These are phyloP conservation scores for Chaetomiaceae sp. DNA, from an alignment of 2,329 filamentous ascomycete species.

Conservation along the genomic window DNA sequence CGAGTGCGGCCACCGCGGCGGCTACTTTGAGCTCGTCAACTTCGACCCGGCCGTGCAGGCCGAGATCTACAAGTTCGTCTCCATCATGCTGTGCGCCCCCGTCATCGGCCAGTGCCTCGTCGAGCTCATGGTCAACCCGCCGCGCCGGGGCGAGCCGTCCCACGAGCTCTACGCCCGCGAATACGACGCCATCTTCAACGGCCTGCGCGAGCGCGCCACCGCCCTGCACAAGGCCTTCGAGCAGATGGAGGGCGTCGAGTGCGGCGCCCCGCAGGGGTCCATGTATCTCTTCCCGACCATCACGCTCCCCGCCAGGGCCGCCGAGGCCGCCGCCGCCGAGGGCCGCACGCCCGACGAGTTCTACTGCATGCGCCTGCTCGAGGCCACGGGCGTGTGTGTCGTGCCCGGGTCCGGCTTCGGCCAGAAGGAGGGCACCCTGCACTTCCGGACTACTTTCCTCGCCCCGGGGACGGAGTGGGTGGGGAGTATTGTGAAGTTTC, in stretches of 20 bases:
- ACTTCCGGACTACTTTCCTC: slow-evolving; percentile 96
- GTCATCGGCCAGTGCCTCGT: slow-evolving; percentile 95
- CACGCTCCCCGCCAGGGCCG: slow-evolving; percentile 68
- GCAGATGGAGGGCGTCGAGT: slow-evolving; percentile 94
- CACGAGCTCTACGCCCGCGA: slow-evolving; percentile 80
- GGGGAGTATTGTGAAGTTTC: slow-evolving; percentile 80
- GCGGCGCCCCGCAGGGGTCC: slow-evolving; percentile 81
- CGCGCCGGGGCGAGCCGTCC: slow-evolving; percentile 74
- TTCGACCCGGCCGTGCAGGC: slow-evolving; percentile 82
- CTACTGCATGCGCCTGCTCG: slow-evolving; percentile 86
- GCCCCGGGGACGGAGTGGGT: slow-evolving; percentile 97
- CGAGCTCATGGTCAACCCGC: slow-evolving; percentile 97
- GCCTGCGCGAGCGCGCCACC: slow-evolving; percentile 71
- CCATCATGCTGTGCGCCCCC: slow-evolving; percentile 92
- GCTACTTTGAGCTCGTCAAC: slow-evolving; percentile 93
- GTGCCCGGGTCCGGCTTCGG: slow-evolving; percentile 92
- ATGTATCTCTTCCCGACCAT: slow-evolving; percentile 99
- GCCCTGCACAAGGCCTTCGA: slow-evolving; percentile 88
- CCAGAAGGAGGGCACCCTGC: slow-evolving; percentile 83
- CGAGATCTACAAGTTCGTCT: slow-evolving; percentile 98
- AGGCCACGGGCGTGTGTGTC: slow-evolving; percentile 91
- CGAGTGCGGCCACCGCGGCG: slow-evolving; percentile 95
- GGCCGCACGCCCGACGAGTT: slow-evolving; percentile 81
- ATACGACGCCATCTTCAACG: slow-evolving; percentile 75
- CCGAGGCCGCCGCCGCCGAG: slow-evolving; percentile 69